Base-by-base conservation (phyloP, 495 filamentous ascomycete species). In the Aspergillus taichungensis region DNA sequence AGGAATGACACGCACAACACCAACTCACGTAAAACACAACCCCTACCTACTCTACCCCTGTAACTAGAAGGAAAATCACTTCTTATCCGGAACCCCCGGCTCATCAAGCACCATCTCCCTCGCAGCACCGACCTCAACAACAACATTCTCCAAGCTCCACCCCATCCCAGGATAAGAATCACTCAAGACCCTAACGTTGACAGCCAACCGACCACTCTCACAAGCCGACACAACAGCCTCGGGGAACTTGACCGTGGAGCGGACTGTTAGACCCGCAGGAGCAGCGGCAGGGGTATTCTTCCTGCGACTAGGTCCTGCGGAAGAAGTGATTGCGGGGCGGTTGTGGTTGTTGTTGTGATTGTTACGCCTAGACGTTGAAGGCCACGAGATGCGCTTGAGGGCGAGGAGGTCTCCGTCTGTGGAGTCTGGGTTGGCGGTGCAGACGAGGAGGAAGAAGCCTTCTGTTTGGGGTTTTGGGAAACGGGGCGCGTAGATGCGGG, bases 381-480 rank as follows among this genome's bases (percentile, higher is more conserved):
- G 74, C 88, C 91, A 97, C 0, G 80, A 82, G 0, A 88, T 78
- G 40, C 92, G 70, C 69, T 95, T 95, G 39, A 97, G 69, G 2
- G 84, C 91, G 6, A 94, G 53, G 5, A 97, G 70, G 49, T 95
- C 88, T 2, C 63, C 69, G 48, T 90, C 88, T 7, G 59, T 68
- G 1, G 73, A 63, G 49, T 88, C 79, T 4, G 77, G 75, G 3
- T 50, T 51, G 12, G 61, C 56, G 36, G 38, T 57, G 31, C 54
- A 64, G 1, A 94, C 73, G 33, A 97, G 47, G 6, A 91, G 75
- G 61, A 97, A 96, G 77, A 80, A 97, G 1, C 94, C 90, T 62
- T 98, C 92, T 0, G 85, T 89, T 61, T 98, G 92, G 14, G 88
- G 80, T 64, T 98, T 98, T 0, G 92, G 94, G 66, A 92, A 97